Evolutionary conservation across 1,284 basidiomycete genomes (phyloP).

Genomic region (Puccinia novopanici): DNA sequence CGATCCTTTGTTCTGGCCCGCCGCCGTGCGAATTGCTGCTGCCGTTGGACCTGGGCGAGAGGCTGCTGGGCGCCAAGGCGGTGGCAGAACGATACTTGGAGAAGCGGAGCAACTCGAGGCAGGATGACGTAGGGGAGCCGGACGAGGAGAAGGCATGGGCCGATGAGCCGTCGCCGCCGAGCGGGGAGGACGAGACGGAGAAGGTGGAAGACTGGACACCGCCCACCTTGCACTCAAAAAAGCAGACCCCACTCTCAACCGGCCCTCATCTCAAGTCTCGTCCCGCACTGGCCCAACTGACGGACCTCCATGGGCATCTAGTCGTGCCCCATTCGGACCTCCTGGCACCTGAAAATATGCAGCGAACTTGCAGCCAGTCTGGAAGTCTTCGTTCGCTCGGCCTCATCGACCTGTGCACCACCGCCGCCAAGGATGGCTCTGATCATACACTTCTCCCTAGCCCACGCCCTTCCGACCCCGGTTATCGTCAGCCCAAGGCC

Average conservation of each 20-base stretch:
- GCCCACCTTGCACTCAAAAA: background rate
- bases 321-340: background rate
- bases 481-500: background rate
- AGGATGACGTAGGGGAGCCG: background rate
- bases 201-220: background rate
- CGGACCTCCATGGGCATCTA: background rate
- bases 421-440: too few species aligned
- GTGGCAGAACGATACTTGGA: conserved; percentile 21
- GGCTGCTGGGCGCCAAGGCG: conserved; percentile 11
- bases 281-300: background rate
- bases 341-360: background rate
- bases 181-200: background rate
- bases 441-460: background rate
- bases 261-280: conserved; percentile 7
- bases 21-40: conserved; percentile 10
- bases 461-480: background rate
- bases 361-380: background rate
- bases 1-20: conserved; percentile 4
- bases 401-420: background rate
- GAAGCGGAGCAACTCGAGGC: background rate
- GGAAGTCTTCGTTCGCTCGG: background rate
- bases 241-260: background rate
- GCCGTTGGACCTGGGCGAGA: conserved; percentile 11
- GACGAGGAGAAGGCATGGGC: background rate
- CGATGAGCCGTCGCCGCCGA: background rate